Percentiles rank a stretch among this genome's conserved stretches.
phyloP scores from a whole-genome alignment of 2,329 filamentous ascomycete species.

The Metarhizium rileyi region DNA sequence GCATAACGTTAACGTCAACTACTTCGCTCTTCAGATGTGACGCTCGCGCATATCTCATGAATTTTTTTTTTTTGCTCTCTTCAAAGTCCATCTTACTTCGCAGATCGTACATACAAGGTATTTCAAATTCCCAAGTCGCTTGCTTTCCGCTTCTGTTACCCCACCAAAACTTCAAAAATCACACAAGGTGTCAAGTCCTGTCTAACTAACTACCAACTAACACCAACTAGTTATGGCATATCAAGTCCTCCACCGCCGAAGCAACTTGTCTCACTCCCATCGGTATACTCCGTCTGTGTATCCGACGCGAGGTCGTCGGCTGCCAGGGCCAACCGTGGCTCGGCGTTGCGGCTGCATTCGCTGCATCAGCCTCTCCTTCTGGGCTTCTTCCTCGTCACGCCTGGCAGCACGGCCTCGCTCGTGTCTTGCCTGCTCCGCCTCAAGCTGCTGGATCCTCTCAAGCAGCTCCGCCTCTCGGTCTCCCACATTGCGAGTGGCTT shows the following conservation, averaged over 20 bases:
- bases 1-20: too few species aligned
- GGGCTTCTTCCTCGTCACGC: conserved; percentile 27
- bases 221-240: not conserved
- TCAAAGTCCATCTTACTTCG: too few species aligned
- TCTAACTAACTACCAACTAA: not conserved
- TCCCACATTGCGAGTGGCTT: conserved; percentile 8
- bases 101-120: too few species aligned
- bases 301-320: conserved; percentile 23
- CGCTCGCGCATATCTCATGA: too few species aligned
- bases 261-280: conserved; percentile 27
- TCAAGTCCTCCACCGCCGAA: not conserved
- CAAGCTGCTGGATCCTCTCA: conserved; percentile 22
- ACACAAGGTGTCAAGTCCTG: too few species aligned
- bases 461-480: conserved; percentile 23
- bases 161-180: too few species aligned
- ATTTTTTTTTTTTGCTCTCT: too few species aligned
- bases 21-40: too few species aligned
- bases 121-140: too few species aligned
- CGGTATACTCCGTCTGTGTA: conserved; percentile 31
- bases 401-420: conserved; percentile 12
- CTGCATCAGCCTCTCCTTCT: conserved; percentile 29
- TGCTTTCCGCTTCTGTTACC: too few species aligned
- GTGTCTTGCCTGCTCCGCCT: conserved; percentile 21
- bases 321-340: conserved; percentile 26
- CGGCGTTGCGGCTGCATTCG: conserved; percentile 29